These are phyloP conservation scores for Chaetoscypha palmicola DNA, from an alignment of 2,329 filamentous ascomycete species.

Conservation along the genomic window DNA sequence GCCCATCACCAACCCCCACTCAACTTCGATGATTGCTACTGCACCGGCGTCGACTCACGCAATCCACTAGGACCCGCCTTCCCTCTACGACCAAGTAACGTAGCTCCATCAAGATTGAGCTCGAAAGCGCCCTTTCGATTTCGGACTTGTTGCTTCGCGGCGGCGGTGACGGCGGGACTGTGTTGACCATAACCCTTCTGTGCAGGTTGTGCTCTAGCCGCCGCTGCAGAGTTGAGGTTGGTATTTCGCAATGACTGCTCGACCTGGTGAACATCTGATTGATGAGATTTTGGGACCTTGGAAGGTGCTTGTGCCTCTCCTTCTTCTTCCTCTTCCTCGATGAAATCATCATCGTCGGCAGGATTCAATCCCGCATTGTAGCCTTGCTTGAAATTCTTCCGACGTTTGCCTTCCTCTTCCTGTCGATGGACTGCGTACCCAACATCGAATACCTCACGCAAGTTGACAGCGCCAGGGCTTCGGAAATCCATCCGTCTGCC, in stretches of 20 bases:
- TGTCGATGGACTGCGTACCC: constrained; percentile 96
- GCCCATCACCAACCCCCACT: neutral
- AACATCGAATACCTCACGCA: constrained; percentile 96
- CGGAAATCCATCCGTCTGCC: constrained; percentile 84
- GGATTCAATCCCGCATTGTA: constrained; percentile 55
- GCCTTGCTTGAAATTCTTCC: constrained; percentile 73
- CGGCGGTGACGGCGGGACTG: constrained; percentile 73
- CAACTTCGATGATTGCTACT: constrained; percentile 11
- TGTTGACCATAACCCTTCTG: constrained; percentile 79
- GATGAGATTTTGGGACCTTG: constrained; percentile 62
- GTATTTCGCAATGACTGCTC: constrained; percentile 85
- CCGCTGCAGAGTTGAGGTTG: constrained; percentile 61
- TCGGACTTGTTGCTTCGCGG: constrained; percentile 71
- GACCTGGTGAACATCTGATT: constrained; percentile 58
- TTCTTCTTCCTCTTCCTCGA: constrained; percentile 57
- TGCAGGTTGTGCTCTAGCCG: constrained; percentile 34
- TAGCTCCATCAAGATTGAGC: constrained; percentile 84
- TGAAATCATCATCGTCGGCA: constrained; percentile 58
- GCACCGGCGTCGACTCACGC: constrained; percentile 21
- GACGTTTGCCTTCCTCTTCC: constrained; percentile 89
- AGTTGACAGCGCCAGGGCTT: constrained; percentile 87
- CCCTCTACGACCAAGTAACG: constrained; percentile 67
- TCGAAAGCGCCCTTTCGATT: constrained; percentile 79
- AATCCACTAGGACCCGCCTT: constrained; percentile 38
- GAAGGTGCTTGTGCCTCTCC: constrained; percentile 47